phyloP scores from a whole-genome alignment of 2,329 filamentous ascomycete genomes.

The Cytospora leucostoma region DNA sequence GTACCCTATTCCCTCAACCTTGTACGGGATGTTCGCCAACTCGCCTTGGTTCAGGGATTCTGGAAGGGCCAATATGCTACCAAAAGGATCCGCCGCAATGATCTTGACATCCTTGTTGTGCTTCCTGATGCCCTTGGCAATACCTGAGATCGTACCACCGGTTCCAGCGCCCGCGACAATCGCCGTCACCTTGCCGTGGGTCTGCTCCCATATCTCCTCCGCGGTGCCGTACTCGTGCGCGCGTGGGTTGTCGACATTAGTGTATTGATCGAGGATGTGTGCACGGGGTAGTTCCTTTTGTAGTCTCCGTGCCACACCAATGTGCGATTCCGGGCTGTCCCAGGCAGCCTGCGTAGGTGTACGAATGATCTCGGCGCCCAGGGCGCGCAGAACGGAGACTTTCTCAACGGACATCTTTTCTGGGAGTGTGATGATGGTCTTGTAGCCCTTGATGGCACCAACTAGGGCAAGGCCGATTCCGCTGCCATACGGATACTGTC shows the following conservation, averaged over 20 bases:
- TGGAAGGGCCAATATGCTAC: slow-evolving; percentile 86
- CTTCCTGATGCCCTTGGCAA: slow-evolving; percentile 82
- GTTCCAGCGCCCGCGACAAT: slow-evolving; percentile 92
- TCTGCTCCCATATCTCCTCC: slow-evolving; percentile 95
- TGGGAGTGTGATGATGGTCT: slow-evolving; percentile 96
- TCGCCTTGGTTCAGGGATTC: slow-evolving; percentile 72
- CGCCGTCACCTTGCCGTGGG: slow-evolving; percentile 76
- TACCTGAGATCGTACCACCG: slow-evolving; percentile 89
- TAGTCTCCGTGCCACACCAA: slow-evolving; percentile 86
- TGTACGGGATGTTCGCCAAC: slow-evolving; percentile 82
- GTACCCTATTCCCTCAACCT: slow-evolving; percentile 98
- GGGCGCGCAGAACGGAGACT: slow-evolving; percentile 87
- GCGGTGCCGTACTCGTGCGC: slow-evolving; percentile 94
- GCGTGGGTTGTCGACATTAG: slow-evolving; percentile 85
- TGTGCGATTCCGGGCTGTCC: slow-evolving; percentile 94
- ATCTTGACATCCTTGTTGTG: slow-evolving; percentile 85
- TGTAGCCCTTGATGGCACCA: slow-evolving; percentile 94
- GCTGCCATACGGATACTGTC: slow-evolving; percentile 37
- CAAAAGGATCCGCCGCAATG: slow-evolving; percentile 88
- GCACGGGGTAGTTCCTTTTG: slow-evolving; percentile 96
- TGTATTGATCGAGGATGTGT: slow-evolving; percentile 96
- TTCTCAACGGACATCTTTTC: slow-evolving; percentile 99
- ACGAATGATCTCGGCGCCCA: slow-evolving; percentile 95
- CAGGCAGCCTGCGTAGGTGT: slow-evolving; percentile 95
- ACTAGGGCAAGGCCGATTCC: slow-evolving; percentile 95